Base-by-base conservation (phyloP, 2,329 filamentous ascomycete species). In the Phaeosphaeriaceae sp. region DNA sequence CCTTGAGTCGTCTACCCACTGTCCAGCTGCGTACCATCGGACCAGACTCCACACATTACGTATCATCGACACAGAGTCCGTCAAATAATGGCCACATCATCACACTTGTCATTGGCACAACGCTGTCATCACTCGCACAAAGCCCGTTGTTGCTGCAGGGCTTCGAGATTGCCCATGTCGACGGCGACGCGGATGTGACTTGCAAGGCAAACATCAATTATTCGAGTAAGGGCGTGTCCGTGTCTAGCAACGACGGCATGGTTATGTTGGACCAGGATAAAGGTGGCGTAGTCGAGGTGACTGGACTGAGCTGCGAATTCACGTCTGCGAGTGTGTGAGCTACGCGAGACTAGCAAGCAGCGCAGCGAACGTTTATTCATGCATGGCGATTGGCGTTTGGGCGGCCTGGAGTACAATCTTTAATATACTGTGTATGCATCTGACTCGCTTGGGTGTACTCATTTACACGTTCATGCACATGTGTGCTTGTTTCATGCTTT, bases 51-150 rank as follows among this genome's bases (percentile, higher is more conserved):
- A 52, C 56, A n/a, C 61, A 61, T 50, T 51, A 42, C 20, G 46
- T 52, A 21, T 24, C 50, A 31, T 48, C 54, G 13, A 48, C 53
- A 11, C 63, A 67, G 52, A 20, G 48, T 57, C 5, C 58, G 17
- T 51, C 33, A n/a, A 51, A 53, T 21, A 51, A 50, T 24, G 62
- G 54, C n/a, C 50, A 55, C 20, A 52, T 57, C 24, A 56, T 71
- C 22, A 58, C 56, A 5, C 10, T 69, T n/a, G 36, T 60, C 17
- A 60, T 71, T 2, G 68, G 67, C 3, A 57, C 65, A 40, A 55
- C 58, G 5, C 53, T 70, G 7, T 66, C 64, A 21, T 65, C 63
- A 21, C 56, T 69, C 17, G 61, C 61, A n/a, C 46, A 59, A 25
- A 55, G 61, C 2, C 66, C 68, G 0, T 25, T 67, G 13, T 46